Percentiles rank a stretch among this genome's conserved stretches.
Evolutionary conservation across 2,329 filamentous ascomycete genomes (phyloP).

Genomic region (Phoma sp.): DNA sequence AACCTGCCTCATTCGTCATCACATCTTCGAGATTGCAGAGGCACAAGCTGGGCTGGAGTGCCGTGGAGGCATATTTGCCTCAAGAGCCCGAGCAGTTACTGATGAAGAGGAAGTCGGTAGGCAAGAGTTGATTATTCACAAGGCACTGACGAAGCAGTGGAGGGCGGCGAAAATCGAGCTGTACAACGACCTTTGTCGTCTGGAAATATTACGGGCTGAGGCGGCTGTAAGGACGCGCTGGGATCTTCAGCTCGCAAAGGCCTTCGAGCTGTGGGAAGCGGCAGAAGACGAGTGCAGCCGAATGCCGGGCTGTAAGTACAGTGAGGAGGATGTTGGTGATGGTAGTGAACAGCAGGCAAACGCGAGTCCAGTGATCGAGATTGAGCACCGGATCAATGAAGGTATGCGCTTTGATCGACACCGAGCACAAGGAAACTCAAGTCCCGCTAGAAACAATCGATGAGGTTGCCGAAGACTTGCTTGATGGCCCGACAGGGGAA

Average conservation of each 20-base stretch:
- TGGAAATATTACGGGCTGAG: slow-evolving; percentile 15
- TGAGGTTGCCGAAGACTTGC: too few species aligned
- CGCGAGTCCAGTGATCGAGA: background rate
- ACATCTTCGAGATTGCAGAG: slow-evolving; percentile 16
- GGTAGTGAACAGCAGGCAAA: too few species aligned
- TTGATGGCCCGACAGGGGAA: too few species aligned
- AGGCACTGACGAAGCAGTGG: background rate
- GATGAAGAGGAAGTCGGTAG: background rate
- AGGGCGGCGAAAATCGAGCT: slow-evolving; percentile 10
- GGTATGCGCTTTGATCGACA: background rate
- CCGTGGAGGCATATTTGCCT: slow-evolving; percentile 25
- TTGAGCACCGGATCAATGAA: background rate
- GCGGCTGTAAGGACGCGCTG: background rate
- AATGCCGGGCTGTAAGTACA: slow-evolving; percentile 7
- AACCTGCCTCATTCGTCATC: slow-evolving; percentile 9
- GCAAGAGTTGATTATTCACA: background rate
- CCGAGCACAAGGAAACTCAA: background rate
- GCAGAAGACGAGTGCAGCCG: slow-evolving; percentile 8
- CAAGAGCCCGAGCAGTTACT: background rate
- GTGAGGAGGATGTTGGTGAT: background rate
- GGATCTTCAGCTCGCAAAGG: background rate
- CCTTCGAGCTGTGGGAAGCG: slow-evolving; percentile 13
- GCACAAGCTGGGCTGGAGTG: slow-evolving; percentile 8
- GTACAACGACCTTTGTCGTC: slow-evolving; percentile 4
- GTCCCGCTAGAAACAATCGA: background rate